Evolutionary conservation across 2,329 filamentous ascomycete species (phyloP), one percentile per base, ranked within the genome.

Genomic region (Scytalidium sp.): DNA sequence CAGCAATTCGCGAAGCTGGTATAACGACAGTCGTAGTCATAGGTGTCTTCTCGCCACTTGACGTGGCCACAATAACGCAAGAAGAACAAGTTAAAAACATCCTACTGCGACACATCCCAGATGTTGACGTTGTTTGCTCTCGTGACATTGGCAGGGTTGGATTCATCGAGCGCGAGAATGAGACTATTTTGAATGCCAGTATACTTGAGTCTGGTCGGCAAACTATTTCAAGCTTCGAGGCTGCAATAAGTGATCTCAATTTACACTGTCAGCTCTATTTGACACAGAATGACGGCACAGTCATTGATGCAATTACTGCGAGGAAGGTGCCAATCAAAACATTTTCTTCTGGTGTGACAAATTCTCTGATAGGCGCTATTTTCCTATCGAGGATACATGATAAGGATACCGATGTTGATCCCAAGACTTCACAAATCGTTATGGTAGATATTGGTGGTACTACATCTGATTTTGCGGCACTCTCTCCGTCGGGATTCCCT

Each of bases 201-300:
- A 82, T 86, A 27, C 67, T 84, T 10, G 61, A 71, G 0, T 83
- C 84, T 58, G 82, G 81, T 0, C 70, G 73, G 15, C 71, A 71
- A 54, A 84, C 80, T 0, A 83, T 84, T 52, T 68, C 67, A 9
- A 75, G 75, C 1, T 85, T 86, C 55, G 69, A 76, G 20, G 67
- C 70, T 32, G 75, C 81, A 1, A 72, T 84, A 41, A 63, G 64
- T 39, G 67, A 69, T 2, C 64, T 85, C 2, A 78, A 78, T 0
- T 71, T 83, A 0, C 41, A 47, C 8, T 60, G 56, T 45, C 60
- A 56, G 19, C 43, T 59, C 3, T 85, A 82, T 52, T 70, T 87
- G 36, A 83, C 81, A 0, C 77, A 84, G 56, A 86, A 86, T 44
- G 82, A 85, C 55, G 82, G 83, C 1, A 85, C 81, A 0, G 70